Base-by-base conservation (phyloP, 768 basidiomycete genomes). In the Tulasnella sp. region DNA sequence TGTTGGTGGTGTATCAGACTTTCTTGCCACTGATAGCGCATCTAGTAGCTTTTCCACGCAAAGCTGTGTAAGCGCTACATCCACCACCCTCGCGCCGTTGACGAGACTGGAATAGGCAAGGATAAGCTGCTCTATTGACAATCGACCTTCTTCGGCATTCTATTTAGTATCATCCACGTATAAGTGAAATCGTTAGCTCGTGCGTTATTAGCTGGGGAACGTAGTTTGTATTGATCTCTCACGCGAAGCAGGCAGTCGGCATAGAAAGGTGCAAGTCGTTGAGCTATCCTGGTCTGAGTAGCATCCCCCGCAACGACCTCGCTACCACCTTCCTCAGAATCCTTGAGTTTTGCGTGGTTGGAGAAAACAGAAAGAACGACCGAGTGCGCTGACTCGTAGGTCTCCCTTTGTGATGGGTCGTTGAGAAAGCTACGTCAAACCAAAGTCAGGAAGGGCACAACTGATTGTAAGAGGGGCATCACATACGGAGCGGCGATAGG, bases 331-430 rank as follows among this genome's bases (percentile, higher is more conserved):
- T 42, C 23, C 51, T 9, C 55, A 32, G 23, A 30, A n/a, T 24
- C 42, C n/a, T 44, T 49, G 19, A 68, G 71, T 62, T 79, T 76
- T 0, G 81, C 79, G 65, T 79, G 76, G 27, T 80, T 75, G 9
- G 85, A 78, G 67, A 90, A 84, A 42, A 89, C 75, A 3, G 89
- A 77, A 13, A 94, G 74, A 34, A 93, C 72, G 26, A 88, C 86
- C 8, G 90, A 92, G 68, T 93, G 91, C 1, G 89, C 82, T 0
- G 88, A 85, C 69, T 94, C 90, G 65, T 82, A 93, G n/a, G 81
- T 81, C 64, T 91, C 86, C 32, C 85, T 81, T 64, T 87, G 75
- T 13, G 58, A 59, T 1, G 81, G 64, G 59, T 83, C 77, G 55
- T 73, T 76, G 27, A 90, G 74, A 67, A 85, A 78, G 17, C 88